These are phyloP conservation scores for Talaromyces nanjingensis DNA, from an alignment of 495 filamentous ascomycete genomes.

Conservation along the genomic window DNA sequence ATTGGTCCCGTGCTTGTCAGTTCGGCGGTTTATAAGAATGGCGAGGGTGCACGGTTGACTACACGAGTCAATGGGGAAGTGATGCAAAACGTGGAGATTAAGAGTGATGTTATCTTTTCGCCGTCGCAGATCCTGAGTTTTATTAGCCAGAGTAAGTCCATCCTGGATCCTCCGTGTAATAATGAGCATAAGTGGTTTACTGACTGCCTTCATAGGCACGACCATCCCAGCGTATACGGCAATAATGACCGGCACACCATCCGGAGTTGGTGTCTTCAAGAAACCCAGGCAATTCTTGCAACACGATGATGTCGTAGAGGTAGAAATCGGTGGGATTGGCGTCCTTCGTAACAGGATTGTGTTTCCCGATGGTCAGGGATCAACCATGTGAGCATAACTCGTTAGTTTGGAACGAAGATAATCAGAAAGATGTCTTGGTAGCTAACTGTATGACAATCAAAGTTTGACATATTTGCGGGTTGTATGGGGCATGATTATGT, in stretches of 20 bases:
- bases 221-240: slow-evolving; percentile 4
- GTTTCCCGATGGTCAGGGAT: slow-evolving; percentile 14
- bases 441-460: neutral
- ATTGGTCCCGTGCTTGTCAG: slow-evolving; percentile 33
- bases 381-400: slow-evolving; percentile 10
- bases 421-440: neutral
- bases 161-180: neutral
- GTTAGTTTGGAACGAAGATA: neutral
- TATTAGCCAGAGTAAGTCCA: slow-evolving; percentile 16
- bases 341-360: slow-evolving; percentile 8
- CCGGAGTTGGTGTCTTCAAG: slow-evolving; percentile 1
- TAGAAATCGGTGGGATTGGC: neutral
- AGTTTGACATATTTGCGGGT: slow-evolving; percentile 3
- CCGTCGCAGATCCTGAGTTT: slow-evolving; percentile 13
- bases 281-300: neutral
- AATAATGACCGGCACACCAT: slow-evolving; percentile 4
- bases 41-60: slow-evolving; percentile 14
- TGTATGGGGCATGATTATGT: neutral
- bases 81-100: slow-evolving; percentile 19
- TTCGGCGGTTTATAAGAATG: slow-evolving; percentile 18
- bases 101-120: slow-evolving; percentile 12
- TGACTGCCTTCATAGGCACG: neutral
- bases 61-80: slow-evolving; percentile 34
- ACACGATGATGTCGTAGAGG: slow-evolving; percentile 1
- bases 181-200: neutral